Base-by-base conservation (phyloP, 1,284 basidiomycete genomes). In the Moesziomyces globuligerus region DNA sequence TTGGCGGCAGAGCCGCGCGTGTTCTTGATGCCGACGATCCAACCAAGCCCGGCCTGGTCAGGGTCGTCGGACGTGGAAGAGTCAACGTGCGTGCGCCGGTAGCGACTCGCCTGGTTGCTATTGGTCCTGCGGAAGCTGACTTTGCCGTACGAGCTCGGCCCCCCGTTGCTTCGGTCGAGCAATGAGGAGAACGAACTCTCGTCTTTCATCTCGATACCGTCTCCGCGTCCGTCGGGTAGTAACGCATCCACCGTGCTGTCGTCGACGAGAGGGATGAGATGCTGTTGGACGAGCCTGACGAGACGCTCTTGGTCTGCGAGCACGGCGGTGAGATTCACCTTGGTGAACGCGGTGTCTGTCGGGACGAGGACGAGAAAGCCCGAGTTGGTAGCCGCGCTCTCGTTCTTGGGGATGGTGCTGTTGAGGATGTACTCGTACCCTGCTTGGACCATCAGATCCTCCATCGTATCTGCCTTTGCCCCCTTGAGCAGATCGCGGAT, bases 281-380 rank as follows among this genome's bases (percentile, higher is more conserved):
- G 95, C 75, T 97, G 91, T 58, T 88, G 86, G 53, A 98, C 89
- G 20, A 98, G 89, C 5, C 85, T 85, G 38, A 86, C 85, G 28
- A 98, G 86, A 13, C 66, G 54, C 3, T 67, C 61, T 10, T 45
- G 65, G 25, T 87, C 85, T 2, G 57, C 45, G 62, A 90, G 89
- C 53, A 97, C 86, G 59, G 86, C 84, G 0, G 93, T 93, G 46
- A 98, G 83, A 83, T 98, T 95, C 78, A 91, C 84, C n/a, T 87
- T 85, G 70, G 93, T 90, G 86, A 98, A 96, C 0, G 95, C 94
- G 59, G 90, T 89, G 78, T 99, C 96, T 1, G 89, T 89, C 1
- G 96, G 96, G 72, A 91, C 92, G 5, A 99, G 86, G 1, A 99
- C 52, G 24, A 81, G 57, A 48, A 57, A 67, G 37, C 57, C 53